Percentiles rank a stretch among this genome's conserved stretches.
Evolutionary conservation across 78 protist genomes (phyloP).

Genomic region (Dictyostelium capitatum): DNA sequence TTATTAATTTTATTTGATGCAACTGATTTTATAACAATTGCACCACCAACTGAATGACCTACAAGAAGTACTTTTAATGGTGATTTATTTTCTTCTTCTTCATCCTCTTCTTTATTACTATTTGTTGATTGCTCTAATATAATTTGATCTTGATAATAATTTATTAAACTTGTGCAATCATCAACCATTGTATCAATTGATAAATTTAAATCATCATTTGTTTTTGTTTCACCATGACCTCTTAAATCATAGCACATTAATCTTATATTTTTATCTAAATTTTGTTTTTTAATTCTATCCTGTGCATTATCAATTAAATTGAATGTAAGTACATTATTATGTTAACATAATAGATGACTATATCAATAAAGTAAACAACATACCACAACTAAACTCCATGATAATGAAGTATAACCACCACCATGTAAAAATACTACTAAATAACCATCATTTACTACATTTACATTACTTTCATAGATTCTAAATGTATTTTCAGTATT

Average conservation of each 20-base stretch:
- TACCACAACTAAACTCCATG: conserved; percentile 72
- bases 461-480: conserved; percentile 50
- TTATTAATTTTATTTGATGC: neutral
- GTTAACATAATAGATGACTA: no score
- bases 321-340: no score
- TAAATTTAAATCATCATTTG: conserved; percentile 56
- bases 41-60: conserved; percentile 86
- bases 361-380: neutral
- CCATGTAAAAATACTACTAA: conserved; percentile 71
- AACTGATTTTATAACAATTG: conserved; percentile 58
- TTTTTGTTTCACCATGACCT: conserved; percentile 81
- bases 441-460: conserved; percentile 18
- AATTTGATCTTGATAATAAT: neutral
- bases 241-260: conserved; percentile 68
- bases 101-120: neutral
- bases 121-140: neutral
- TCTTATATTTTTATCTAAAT: conserved; percentile 23
- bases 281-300: conserved; percentile 5
- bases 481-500: conserved; percentile 29
- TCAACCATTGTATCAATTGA: conserved; percentile 58
- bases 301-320: no score
- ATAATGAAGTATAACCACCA: conserved; percentile 78
- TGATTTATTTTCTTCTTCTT: neutral
- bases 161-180: conserved; percentile 43
- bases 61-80: conserved; percentile 65